Percentiles rank a stretch among this genome's conserved stretches.
Evolutionary conservation across 1,139 yeast genomes (phyloP).

Genomic region (Suhomyces kunorum): DNA sequence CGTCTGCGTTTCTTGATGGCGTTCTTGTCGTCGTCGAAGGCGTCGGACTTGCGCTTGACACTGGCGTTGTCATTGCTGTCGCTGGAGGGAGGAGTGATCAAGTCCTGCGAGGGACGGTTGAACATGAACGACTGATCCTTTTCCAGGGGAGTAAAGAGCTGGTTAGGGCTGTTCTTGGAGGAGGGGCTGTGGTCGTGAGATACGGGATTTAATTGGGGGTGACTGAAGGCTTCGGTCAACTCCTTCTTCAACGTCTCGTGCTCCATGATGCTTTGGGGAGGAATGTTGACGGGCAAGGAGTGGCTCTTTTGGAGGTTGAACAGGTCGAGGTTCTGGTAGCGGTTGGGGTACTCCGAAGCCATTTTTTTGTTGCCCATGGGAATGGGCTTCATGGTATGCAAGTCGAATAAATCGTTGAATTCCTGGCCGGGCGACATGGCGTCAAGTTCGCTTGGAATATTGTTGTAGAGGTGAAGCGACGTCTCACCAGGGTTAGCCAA

Average conservation of each 20-base stretch:
- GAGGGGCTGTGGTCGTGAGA: constrained; percentile 12
- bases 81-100: constrained; percentile 45
- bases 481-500: constrained; percentile 36
- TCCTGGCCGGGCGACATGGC: constrained; percentile 15
- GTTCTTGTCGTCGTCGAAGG: constrained; percentile 16
- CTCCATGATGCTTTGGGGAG: constrained; percentile 13
- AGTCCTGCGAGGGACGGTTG: constrained; percentile 6
- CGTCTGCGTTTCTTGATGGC: constrained; percentile 31
- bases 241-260: constrained; percentile 32
- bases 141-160: constrained; percentile 37
- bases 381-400: constrained; percentile 34
- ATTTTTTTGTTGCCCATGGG: constrained; percentile 10
- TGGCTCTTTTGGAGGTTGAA: constrained; percentile 8
- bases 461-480: constrained; percentile 38
- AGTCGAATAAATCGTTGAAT: constrained; percentile 26
- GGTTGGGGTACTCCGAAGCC: constrained; percentile 8
- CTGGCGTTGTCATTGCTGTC: constrained; percentile 40
- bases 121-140: constrained; percentile 9
- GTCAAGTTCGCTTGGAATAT: constrained; percentile 6
- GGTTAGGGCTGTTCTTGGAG: constrained; percentile 16
- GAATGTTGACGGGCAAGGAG: constrained; percentile 7
- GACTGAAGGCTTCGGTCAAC: constrained; percentile 40
- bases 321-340: constrained; percentile 4
- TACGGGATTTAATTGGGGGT: constrained; percentile 24
- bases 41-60: constrained; percentile 23